Evolutionary conservation across 1,284 basidiomycete species (phyloP).

Genomic region (Cronartium ribicola): DNA sequence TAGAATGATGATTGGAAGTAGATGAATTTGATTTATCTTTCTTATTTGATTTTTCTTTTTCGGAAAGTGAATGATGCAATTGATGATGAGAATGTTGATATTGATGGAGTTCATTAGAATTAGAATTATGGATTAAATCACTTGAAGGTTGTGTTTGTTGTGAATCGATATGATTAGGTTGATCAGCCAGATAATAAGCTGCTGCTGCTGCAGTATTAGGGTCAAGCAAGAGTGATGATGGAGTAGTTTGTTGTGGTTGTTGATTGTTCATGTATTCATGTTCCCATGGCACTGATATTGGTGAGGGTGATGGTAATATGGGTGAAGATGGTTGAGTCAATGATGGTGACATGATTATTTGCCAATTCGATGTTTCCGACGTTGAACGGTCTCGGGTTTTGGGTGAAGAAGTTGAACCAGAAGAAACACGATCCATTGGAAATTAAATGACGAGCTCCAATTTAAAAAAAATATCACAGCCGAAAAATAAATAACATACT

Average conservation of each 20-base stretch:
- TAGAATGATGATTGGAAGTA: not conserved
- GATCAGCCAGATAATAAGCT: constrained; percentile 33
- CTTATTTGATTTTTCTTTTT: not conserved
- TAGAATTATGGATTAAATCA: not conserved
- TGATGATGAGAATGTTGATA: not conserved
- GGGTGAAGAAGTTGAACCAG: not conserved
- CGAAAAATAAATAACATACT: too few species aligned
- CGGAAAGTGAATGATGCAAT: not conserved
- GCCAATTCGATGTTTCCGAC: not conserved
- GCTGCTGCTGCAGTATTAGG: constrained; percentile 34
- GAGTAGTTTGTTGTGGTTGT: not conserved
- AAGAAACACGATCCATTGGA: not conserved
- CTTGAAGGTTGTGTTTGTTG: not conserved
- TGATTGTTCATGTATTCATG: not conserved
- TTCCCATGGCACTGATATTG: too few species aligned
- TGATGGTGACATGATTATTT: not conserved
- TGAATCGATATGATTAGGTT: not conserved
- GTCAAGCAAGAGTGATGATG: constrained; percentile 24
- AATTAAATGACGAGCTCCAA: too few species aligned
- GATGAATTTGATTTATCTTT: not conserved
- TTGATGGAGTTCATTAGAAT: constrained; percentile 1
- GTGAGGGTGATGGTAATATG: not conserved
- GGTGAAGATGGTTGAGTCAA: not conserved
- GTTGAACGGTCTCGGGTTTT: not conserved
- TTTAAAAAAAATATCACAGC: too few species aligned